Conservation (phyloP, 2,329 filamentous ascomycete genomes). For the Ramichloridium luteum region DNA sequence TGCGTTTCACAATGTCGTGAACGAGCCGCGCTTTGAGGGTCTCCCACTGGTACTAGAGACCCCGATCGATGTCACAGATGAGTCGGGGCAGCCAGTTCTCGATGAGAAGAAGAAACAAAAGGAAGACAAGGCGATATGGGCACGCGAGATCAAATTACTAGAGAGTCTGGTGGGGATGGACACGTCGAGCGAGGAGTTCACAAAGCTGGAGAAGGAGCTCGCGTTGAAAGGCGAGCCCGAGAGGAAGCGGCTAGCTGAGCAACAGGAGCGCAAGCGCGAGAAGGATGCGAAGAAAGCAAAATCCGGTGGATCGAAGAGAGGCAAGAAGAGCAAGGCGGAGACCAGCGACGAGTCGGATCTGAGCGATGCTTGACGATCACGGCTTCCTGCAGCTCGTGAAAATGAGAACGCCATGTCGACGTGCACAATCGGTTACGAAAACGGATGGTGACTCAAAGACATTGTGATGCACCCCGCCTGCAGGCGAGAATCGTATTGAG, state of each 20-base stretch:
- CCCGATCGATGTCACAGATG: constrained; percentile 64
- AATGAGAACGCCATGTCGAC: no score
- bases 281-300: constrained; percentile 42
- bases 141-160: constrained; percentile 84
- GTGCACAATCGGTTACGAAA: no score
- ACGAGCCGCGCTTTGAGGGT: constrained; percentile 60
- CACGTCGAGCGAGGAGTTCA: constrained; percentile 60
- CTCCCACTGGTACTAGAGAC: constrained; percentile 92
- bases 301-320: constrained; percentile 24
- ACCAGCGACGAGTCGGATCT: constrained; percentile 27
- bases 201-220: constrained; percentile 50
- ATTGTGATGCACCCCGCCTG: no score
- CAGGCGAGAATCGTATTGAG: no score
- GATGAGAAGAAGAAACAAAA: constrained; percentile 37
- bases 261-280: constrained; percentile 62
- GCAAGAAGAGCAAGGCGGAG: constrained; percentile 27
- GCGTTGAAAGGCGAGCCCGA: constrained; percentile 57
- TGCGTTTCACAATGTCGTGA: constrained; percentile 85
- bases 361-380: constrained; percentile 6
- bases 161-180: constrained; percentile 83
- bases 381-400: no score
- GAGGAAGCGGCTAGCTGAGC: constrained; percentile 61
- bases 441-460: no score
- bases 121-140: constrained; percentile 79
- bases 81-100: constrained; percentile 44